phyloP scores from a whole-genome alignment of 352 stramenopile species.

The Pythium folliculosum region DNA sequence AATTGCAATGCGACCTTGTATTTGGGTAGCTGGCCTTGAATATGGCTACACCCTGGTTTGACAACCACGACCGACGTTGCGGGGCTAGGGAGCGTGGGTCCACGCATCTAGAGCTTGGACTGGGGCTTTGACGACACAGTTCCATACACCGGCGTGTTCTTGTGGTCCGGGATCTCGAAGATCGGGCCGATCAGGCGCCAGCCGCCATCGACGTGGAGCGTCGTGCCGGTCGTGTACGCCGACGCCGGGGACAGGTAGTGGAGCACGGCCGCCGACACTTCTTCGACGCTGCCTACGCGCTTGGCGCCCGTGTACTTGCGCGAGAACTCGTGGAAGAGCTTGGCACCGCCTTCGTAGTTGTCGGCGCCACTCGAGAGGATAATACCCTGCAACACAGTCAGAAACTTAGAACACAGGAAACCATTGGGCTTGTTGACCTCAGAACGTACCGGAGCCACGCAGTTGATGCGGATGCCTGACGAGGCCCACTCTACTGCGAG shows the following conservation, averaged over 20 bases:
- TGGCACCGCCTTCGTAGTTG: slow-evolving; percentile 86
- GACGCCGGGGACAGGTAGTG: slow-evolving; percentile 91
- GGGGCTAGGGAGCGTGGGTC: background rate
- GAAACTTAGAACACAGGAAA: too few species aligned
- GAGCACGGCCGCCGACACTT: slow-evolving; percentile 85
- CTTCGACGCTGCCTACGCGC: slow-evolving; percentile 90
- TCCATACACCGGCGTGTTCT: slow-evolving; percentile 85
- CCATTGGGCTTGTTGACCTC: too few species aligned
- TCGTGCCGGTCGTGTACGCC: slow-evolving; percentile 90
- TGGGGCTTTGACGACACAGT: slow-evolving; percentile 19
- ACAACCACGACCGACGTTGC: background rate
- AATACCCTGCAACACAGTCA: slow-evolving; percentile 36
- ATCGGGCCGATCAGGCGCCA: slow-evolving; percentile 61
- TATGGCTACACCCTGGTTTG: slow-evolving; percentile 21
- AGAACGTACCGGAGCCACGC: slow-evolving; percentile 71
- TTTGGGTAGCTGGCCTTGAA: background rate
- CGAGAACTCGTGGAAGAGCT: slow-evolving; percentile 79
- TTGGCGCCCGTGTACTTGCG: slow-evolving; percentile 75
- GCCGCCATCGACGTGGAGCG: slow-evolving; percentile 89
- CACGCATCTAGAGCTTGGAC: slow-evolving; percentile 46
- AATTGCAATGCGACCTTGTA: slow-evolving; percentile 18
- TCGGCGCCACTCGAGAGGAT: slow-evolving; percentile 68
- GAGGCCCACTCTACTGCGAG: slow-evolving; percentile 92
- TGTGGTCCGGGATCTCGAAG: slow-evolving; percentile 77
- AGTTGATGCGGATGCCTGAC: slow-evolving; percentile 91